Percentiles rank a stretch among this genome's conserved stretches.
Conservation (phyloP, 2,329 filamentous ascomycete species). For the Ceratocystis huliohia region DNA sequence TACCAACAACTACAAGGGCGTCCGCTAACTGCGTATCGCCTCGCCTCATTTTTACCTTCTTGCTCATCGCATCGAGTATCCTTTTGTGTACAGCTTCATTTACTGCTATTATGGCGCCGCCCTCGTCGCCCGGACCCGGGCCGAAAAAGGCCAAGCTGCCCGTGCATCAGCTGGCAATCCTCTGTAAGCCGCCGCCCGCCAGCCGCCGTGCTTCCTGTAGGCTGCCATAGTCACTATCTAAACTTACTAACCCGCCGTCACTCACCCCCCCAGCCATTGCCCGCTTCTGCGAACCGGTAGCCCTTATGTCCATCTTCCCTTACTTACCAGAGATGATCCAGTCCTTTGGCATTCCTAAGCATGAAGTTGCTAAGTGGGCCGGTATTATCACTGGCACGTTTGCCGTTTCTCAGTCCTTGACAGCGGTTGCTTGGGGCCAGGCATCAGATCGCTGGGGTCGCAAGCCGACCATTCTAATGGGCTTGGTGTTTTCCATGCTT, state of each 20-base stretch:
- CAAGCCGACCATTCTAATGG: slow-evolving; percentile 66
- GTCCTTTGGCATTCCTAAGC: slow-evolving; percentile 57
- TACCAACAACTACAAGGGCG: neutral
- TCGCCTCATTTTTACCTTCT: neutral
- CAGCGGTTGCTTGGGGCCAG: slow-evolving; percentile 62
- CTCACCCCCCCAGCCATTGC: slow-evolving; percentile 47
- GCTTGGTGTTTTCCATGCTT: slow-evolving; percentile 65
- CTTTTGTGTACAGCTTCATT: neutral
- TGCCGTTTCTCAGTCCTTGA: slow-evolving; percentile 57
- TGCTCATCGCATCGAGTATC: neutral
- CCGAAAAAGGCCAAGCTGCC: slow-evolving; percentile 17
- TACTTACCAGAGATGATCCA: slow-evolving; percentile 70
- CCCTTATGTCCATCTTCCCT: slow-evolving; percentile 60
- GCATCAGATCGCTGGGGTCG: slow-evolving; percentile 68
- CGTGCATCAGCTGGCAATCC: slow-evolving; percentile 19
- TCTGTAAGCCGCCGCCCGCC: slow-evolving; percentile 17
- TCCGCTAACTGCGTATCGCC: neutral
- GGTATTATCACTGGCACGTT: slow-evolving; percentile 61
- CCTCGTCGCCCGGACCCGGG: slow-evolving; percentile 4
- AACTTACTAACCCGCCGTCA: too few relatives aligned
- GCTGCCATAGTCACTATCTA: neutral
- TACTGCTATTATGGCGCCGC: slow-evolving; percentile 5
- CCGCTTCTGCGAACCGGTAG: slow-evolving; percentile 63
- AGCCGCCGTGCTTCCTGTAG: neutral
- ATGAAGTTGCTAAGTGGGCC: slow-evolving; percentile 70